Evolutionary conservation across 1,284 basidiomycete genomes (phyloP).

Genomic region (Tausonia pullulans): DNA sequence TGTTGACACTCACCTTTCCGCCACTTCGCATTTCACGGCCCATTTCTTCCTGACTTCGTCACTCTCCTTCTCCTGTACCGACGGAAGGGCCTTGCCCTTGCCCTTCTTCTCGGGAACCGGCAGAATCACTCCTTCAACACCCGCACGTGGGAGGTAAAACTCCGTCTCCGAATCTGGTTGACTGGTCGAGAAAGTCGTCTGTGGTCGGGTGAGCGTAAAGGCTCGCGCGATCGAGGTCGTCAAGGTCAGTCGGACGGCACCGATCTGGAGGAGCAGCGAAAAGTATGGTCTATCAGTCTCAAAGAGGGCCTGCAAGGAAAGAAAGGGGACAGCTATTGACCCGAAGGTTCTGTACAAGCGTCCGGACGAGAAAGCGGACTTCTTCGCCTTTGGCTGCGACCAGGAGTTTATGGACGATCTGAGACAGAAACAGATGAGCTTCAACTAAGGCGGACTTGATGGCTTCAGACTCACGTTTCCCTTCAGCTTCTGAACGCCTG

Average conservation of each 20-base stretch:
- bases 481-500: slow-evolving; percentile 63
- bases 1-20: not conserved
- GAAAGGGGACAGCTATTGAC: slow-evolving; percentile 34
- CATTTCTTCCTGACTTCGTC: not conserved
- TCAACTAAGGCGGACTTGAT: not conserved
- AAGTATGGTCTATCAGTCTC: not conserved
- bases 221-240: slow-evolving; percentile 72
- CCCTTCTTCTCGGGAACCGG: slow-evolving; percentile 29
- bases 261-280: slow-evolving; percentile 44
- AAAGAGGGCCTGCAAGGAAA: not conserved
- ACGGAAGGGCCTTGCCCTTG: slow-evolving; percentile 35
- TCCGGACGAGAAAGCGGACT: slow-evolving; percentile 69
- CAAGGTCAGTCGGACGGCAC: slow-evolving; percentile 75
- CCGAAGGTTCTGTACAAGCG: slow-evolving; percentile 66
- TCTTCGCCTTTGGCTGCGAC: slow-evolving; percentile 80
- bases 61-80: slow-evolving; percentile 1
- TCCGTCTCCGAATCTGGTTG: slow-evolving; percentile 19
- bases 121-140: slow-evolving; percentile 13
- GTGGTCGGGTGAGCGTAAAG: slow-evolving; percentile 51
- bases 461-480: slow-evolving; percentile 38
- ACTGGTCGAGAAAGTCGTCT: slow-evolving; percentile 12
- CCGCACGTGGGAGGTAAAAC: slow-evolving; percentile 33
- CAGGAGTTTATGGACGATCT: slow-evolving; percentile 65
- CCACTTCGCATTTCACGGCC: slow-evolving; percentile 5
- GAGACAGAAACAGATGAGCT: not conserved